phyloP scores from a whole-genome alignment of 306 rosid genomes.

The Glycine tomentella region DNA sequence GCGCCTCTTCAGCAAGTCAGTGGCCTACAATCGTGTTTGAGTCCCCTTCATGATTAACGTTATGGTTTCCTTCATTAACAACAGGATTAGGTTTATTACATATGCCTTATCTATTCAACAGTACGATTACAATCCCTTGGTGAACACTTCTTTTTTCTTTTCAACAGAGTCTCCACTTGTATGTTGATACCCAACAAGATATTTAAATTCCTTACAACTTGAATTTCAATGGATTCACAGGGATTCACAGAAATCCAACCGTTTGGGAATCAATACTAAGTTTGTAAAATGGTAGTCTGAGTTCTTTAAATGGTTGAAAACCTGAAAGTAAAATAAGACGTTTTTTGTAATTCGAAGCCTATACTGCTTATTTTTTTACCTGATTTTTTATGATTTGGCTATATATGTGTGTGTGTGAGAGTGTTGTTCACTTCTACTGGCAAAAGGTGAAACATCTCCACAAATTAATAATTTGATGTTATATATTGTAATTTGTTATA shows the following conservation, averaged over 20 bases:
- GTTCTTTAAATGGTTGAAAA: background rate
- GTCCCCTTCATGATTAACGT: constrained; percentile 34
- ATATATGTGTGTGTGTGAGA: too few relatives aligned
- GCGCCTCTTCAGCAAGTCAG: constrained; percentile 93
- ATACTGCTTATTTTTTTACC: too few relatives aligned
- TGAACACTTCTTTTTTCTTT: constrained; percentile 45
- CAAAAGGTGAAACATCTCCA: background rate
- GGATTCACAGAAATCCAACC: constrained; percentile 19
- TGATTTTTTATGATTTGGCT: too few relatives aligned
- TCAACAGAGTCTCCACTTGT: constrained; percentile 1
- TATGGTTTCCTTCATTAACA: constrained; percentile 46
- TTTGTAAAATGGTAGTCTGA: background rate
- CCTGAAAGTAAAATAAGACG: background rate
- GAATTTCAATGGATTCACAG: constrained; percentile 31
- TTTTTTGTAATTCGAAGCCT: background rate
- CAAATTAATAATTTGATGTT: background rate
- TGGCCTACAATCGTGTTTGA: constrained; percentile 92
- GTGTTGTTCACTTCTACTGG: too few relatives aligned
- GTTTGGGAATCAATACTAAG: background rate
- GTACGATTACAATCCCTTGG: background rate
- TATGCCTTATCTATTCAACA: constrained; percentile 44
- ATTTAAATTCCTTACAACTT: constrained; percentile 13
- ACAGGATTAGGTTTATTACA: constrained; percentile 46
- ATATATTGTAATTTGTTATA: background rate
- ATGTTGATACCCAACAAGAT: constrained; percentile 29